Evolutionary conservation across 805 yeast genomes (phyloP), one percentile per base, ranked within the genome.

Genomic region (Metschnikowia similis): DNA sequence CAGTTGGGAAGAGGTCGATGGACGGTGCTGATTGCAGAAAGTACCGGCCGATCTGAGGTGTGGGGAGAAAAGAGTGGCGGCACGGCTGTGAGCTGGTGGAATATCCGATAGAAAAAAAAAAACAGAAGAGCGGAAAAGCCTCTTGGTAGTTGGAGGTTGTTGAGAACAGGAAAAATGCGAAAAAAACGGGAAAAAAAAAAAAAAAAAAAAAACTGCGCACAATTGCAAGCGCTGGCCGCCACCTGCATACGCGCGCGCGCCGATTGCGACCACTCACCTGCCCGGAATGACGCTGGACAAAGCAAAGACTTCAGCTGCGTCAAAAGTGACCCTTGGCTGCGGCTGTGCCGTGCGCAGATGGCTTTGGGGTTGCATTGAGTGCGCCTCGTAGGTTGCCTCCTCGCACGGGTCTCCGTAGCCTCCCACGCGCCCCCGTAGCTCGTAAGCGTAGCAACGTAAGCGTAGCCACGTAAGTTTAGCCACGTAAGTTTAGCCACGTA

Each of bases 141-240:
- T 29, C 31, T 36, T 50, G 42, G 50, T 43, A 47, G 45, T 43
- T 34, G 51, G 44, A 34, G 39, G 43, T 41, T 48, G 45, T 50
- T 48, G 48, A 37, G 45, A 44, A 44, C 35, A 34, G 43, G 41
- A 48, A 43, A 45, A 49, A 41, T 30, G 46, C 41, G 41, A 38
- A 40, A 48, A 38, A 34, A 48, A 31, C 29, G 35, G 38, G 34
- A 44, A 35, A 49, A 40, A 17, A 37, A 21, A 26, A 39, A 36
- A 16, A 21, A 43, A 38, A 44, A 40, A 49, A 40, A 17, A 37
- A 48, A 34, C 45, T 26, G 48, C 48, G 41, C 32, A 40, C 37
- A 42, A 42, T 31, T 26, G 38, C 17, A 26, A 32, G 41, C 28
- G 35, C 36, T 27, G 36, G 9, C 40, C 35, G 13, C 48, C 38